Evolutionary conservation across 176 grass and related monocot genomes (phyloP).

Genomic region (Alloteropsis semialata): DNA sequence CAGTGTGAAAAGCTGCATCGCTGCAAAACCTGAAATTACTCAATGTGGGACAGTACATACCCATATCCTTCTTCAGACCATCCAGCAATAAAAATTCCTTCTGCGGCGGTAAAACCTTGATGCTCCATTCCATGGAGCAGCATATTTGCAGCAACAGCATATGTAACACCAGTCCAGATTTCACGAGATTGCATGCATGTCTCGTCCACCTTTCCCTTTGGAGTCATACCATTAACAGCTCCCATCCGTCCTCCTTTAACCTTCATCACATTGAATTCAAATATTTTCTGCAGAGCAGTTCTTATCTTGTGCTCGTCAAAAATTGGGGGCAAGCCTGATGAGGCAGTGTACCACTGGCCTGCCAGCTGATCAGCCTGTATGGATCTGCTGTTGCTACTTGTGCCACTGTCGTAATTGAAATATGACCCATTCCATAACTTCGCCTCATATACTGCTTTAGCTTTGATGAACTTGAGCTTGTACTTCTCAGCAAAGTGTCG

Average conservation of each 20-base stretch:
- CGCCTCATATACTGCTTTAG: conserved; percentile 76
- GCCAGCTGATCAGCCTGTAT: conserved; percentile 98
- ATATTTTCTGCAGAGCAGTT: conserved; percentile 83
- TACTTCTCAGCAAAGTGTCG: conserved; percentile 74
- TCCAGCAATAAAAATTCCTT: conserved; percentile 80
- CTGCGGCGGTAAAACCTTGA: conserved; percentile 78
- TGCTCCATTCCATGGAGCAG: conserved; percentile 93
- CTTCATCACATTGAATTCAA: conserved; percentile 98
- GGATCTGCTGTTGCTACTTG: conserved; percentile 75
- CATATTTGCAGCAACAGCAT: conserved; percentile 87
- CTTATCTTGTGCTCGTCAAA: conserved; percentile 79
- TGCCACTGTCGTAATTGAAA: conserved; percentile 92
- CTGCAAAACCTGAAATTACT: neutral
- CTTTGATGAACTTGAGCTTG: conserved; percentile 86
- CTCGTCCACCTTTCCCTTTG: conserved; percentile 77
- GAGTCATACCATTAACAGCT: conserved; percentile 92
- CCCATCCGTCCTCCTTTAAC: conserved; percentile 90
- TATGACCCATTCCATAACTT: conserved; percentile 97
- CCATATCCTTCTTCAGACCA: conserved; percentile 98
- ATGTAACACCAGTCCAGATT: conserved; percentile 99
- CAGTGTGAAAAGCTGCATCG: neutral
- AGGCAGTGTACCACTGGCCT: conserved; percentile 85
- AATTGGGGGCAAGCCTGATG: conserved; percentile 70
- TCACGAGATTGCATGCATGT: conserved; percentile 96
- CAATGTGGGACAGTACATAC: conserved; percentile 39